Base-by-base conservation (phyloP, 495 filamentous ascomycete genomes). In the Penicillium nucicola region DNA sequence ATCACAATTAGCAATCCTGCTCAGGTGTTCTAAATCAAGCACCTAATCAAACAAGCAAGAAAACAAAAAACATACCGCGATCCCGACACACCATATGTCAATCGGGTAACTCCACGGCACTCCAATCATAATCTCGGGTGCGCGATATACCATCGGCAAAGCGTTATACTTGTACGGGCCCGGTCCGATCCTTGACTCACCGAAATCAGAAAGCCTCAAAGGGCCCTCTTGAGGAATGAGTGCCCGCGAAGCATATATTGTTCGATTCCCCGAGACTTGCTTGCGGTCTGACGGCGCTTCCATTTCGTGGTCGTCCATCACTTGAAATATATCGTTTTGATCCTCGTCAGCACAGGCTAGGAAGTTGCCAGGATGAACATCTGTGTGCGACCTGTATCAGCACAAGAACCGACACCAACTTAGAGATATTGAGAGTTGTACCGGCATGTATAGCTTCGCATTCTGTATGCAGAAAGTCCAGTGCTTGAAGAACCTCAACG, bases 71-170 rank as follows among this genome's bases (percentile, higher is more conserved):
- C 55, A 3, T 58, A 80, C 76, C 67, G 76, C 66, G 33, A 74
- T 67, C 6, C 72, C 76, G 30, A 71, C 64, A 49, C 68, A 74
- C 77, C 77, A 78, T 23, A 79, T 74, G 57, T 79, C 77, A 39
- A 78, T 64, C 2, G 61, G 45, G 50, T 71, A 72, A 38, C 58
- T 57, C 78, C 75, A 80, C 13, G 61, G 62, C 39, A 71, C 56
- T 55, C 68, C 54, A 44, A 59, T 49, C 9, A 46, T 23, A 43
- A 45, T 62, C 58, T 77, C 72, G 19, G 73, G 74, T 5, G 71
- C 69, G 32, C 67, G 53, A 55, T 75, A 76, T 38, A 68, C 50
- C 23, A 58, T 52, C 9, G 69, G 71, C 70, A 71, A 69, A 34
- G 70, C 64, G 39, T 68, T 63, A n/a, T 56, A 58, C 4, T 23